Conservation (phyloP, 495 filamentous ascomycete species). For the Podospora fimiseda region DNA sequence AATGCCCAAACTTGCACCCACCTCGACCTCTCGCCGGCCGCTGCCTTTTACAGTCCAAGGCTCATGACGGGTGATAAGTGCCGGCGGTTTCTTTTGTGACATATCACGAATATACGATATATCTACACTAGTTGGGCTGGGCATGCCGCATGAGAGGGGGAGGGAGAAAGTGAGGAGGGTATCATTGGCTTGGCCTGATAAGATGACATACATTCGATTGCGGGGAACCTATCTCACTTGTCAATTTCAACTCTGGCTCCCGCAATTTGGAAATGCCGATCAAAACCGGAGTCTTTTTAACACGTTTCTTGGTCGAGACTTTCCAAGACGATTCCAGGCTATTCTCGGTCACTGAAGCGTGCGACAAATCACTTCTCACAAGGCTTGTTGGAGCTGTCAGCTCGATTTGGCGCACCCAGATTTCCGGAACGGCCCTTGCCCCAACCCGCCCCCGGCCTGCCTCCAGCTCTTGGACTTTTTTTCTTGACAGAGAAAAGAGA, state of each 20-base stretch:
- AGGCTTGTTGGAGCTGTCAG: background rate
- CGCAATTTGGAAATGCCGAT: background rate
- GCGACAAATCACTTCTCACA: constrained; percentile 10
- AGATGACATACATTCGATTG: background rate
- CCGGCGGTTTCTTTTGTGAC: background rate
- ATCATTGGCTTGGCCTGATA: no score
- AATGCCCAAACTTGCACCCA: background rate
- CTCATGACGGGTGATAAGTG: no score
- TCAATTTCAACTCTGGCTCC: background rate
- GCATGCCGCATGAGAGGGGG: no score
- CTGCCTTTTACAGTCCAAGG: no score
- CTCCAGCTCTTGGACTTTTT: background rate
- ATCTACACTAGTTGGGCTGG: no score
- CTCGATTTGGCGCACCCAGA: constrained; percentile 6
- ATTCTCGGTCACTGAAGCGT: no score
- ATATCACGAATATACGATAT: background rate
- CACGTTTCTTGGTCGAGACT: no score
- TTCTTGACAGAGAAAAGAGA: background rate
- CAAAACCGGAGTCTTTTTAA: background rate
- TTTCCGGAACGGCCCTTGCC: constrained; percentile 17
- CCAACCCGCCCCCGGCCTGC: background rate
- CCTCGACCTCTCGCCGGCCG: no score
- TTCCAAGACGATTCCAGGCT: no score
- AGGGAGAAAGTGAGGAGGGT: no score
- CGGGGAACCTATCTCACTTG: no score